Evolutionary conservation across 306 rosid species (phyloP).

Genomic region (Rosa multiflora): DNA sequence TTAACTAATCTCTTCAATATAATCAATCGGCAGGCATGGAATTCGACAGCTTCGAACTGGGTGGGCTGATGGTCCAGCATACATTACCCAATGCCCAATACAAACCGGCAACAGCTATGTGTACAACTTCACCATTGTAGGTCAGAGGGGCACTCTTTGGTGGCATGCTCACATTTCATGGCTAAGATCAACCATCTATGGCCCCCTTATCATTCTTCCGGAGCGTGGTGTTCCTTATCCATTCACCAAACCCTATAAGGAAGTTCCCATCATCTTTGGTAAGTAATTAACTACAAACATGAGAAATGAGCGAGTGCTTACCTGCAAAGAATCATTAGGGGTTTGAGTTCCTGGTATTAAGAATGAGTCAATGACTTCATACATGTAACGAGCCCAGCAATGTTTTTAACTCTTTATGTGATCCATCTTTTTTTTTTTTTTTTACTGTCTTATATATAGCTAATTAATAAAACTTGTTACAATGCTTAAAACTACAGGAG

Average conservation of each 20-base stretch:
- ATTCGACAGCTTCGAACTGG: constrained; percentile 54
- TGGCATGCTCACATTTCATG: constrained; percentile 79
- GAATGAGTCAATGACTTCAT: too few species aligned
- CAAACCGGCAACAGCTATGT: constrained; percentile 60
- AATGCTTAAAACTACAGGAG: constrained; percentile 45
- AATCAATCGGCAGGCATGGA: constrained; percentile 51
- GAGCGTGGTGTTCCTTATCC: constrained; percentile 51
- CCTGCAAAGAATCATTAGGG: too few species aligned
- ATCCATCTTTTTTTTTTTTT: too few species aligned
- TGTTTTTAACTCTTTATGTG: too few species aligned
- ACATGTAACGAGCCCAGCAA: too few species aligned
- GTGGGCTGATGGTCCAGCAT: constrained; percentile 77
- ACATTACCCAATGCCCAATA: constrained; percentile 69
- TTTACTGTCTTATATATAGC: neutral
- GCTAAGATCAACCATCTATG: constrained; percentile 59
- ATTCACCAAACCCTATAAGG: constrained; percentile 28
- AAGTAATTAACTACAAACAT: neutral
- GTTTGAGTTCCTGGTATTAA: too few species aligned
- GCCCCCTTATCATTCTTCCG: constrained; percentile 56
- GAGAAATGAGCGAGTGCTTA: neutral
- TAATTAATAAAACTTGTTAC: neutral
- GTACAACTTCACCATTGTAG: constrained; percentile 55
- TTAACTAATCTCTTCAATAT: neutral
- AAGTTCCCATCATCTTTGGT: constrained; percentile 23
- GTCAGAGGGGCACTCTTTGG: constrained; percentile 67